Base-by-base conservation (phyloP, 1,284 basidiomycete species). In the Ceratobasidium sp. region DNA sequence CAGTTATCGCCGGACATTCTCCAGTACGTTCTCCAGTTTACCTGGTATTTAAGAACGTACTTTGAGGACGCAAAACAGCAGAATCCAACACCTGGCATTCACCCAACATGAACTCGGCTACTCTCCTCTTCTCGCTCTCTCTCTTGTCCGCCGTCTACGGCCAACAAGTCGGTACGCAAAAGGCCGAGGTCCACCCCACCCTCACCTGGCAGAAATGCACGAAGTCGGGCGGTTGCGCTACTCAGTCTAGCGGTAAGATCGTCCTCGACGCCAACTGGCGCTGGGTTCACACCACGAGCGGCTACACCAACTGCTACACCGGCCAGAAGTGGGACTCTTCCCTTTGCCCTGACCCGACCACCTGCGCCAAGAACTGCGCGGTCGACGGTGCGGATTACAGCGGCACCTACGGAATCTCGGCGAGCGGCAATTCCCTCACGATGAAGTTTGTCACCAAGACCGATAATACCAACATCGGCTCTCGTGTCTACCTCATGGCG, bases 301-400 rank as follows among this genome's bases (percentile, higher is more conserved):
- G 79, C 26, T 79, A 73, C 66, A 82, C 83, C 74, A 87, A 87
- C 81, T 88, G 87, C 80, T 87, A 87, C 81, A 86, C 84, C 74
- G 86, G 86, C 49, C 61, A 75, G 32, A 35, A 26, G 1, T 75
- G 72, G 72, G 66, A 73, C 59, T 46, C 72, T 6, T 26, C 82
- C 3, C 77, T 87, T 61, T 88, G 87, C 78, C 83, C 86, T 30
- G 83, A 86, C 76, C 77, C 79, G 16, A 77, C 77, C 6, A 85
- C 84, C 59, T 81, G 86, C 78, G 84, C 84, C 7, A 73, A 78
- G 30, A 85, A 86, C 81, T 88, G 87, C 76, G 87, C 86, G 13
- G 79, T 88, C 74, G 87, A 88, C 73, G 87, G 87, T 74, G 87
- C 87, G 23, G 85, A 87, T 79, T 88, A 89, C 79, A 41, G 79